Evolutionary conservation across 148 eudicot genomes (phyloP).

Genomic region (Chenopodium album): DNA sequence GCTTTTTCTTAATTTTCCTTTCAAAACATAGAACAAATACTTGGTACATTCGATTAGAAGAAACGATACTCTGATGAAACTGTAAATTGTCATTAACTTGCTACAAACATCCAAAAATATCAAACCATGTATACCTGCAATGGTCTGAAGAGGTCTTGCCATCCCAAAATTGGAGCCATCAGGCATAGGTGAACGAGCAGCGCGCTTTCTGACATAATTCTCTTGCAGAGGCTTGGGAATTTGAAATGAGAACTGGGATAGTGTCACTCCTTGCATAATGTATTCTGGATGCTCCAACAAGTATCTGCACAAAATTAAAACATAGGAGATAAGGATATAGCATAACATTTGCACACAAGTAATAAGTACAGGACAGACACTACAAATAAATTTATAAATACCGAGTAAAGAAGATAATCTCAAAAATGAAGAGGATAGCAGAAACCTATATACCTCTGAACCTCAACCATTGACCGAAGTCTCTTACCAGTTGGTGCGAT

Average conservation of each 20-base stretch:
- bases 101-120: neutral
- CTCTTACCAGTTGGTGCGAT: constrained; percentile 80
- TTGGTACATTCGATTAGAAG: neutral
- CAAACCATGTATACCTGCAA: constrained; percentile 20
- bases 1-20: neutral
- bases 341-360: neutral
- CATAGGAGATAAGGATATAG: neutral
- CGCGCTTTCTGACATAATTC: constrained; percentile 80
- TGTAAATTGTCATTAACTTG: neutral
- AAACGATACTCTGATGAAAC: neutral
- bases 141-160: constrained; percentile 11
- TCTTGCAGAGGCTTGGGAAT: constrained; percentile 86
- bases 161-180: constrained; percentile 3
- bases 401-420: neutral
- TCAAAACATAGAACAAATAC: neutral
- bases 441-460: constrained; percentile 56
- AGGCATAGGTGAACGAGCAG: constrained; percentile 34
- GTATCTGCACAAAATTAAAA: constrained; percentile 48
- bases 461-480: constrained; percentile 83
- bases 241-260: constrained; percentile 85
- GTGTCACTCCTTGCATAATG: constrained; percentile 49
- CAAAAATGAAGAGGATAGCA: neutral
- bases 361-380: neutral
- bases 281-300: constrained; percentile 70
- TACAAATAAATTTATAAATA: neutral